A percentile compares a stretch with the other conserved stretches of the same genome.
Evolutionary conservation across 192 early-diverging fungal species (phyloP).

Genomic region (Linnemannia zychae): DNA sequence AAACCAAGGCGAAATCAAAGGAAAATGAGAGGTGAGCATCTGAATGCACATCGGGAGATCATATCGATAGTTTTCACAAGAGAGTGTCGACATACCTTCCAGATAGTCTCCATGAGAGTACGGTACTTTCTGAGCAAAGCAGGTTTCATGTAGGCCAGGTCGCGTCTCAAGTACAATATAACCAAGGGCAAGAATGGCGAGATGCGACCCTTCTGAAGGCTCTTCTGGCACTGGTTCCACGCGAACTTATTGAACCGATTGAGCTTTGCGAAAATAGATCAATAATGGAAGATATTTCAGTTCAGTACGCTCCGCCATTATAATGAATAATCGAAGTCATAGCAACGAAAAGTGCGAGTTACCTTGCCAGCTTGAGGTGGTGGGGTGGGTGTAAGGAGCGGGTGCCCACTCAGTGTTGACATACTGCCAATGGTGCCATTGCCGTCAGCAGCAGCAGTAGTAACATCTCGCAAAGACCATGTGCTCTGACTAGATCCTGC

Average conservation of each 20-base stretch:
- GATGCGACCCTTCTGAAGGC: constrained; percentile 41
- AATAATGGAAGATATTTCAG: not conserved
- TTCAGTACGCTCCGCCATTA: not conserved
- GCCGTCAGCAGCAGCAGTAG: not conserved
- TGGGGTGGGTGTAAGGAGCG: not conserved
- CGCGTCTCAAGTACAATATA: constrained; percentile 57
- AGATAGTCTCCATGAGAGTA: constrained; percentile 47
- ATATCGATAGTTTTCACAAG: not conserved
- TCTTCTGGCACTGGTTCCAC: constrained; percentile 54
- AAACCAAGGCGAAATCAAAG: not conserved
- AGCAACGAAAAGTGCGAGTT: not conserved
- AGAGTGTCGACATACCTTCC: constrained; percentile 38
- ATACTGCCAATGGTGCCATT: constrained; percentile 6
- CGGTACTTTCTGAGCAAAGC: constrained; percentile 46
- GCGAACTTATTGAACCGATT: constrained; percentile 63
- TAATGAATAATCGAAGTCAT: not conserved
- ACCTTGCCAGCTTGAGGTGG: constrained; percentile 37
- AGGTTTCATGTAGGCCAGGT: constrained; percentile 56
- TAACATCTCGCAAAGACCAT: not conserved
- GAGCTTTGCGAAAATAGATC: constrained; percentile 19
- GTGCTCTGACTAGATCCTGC: constrained; percentile 28
- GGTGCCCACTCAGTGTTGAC: constrained; percentile 1
- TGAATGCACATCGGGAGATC: not conserved
- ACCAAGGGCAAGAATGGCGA: constrained; percentile 56
- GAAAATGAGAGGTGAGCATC: not conserved